Evolutionary conservation across 2,329 filamentous ascomycete genomes (phyloP).

Genomic region (Dactylellina cionopaga): DNA sequence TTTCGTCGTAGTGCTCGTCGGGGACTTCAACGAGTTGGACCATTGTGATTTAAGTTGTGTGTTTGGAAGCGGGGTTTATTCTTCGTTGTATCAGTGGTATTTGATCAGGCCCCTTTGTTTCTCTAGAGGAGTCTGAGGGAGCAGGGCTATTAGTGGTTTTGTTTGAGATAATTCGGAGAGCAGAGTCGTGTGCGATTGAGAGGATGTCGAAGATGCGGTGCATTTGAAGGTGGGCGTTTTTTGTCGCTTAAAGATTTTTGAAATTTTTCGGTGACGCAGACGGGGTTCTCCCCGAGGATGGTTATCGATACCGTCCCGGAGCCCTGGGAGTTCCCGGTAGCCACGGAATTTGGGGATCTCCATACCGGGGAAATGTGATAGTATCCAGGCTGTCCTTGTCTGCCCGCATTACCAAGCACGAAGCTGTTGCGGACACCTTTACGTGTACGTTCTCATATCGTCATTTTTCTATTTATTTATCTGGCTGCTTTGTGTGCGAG

Average conservation of each 20-base stretch:
- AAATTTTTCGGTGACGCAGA: constrained; percentile 51
- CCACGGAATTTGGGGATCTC: background rate
- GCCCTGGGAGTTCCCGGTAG: background rate
- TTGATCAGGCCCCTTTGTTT: too few species aligned
- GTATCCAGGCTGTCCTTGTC: constrained; percentile 25
- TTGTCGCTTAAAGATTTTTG: constrained; percentile 38
- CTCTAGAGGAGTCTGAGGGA: background rate
- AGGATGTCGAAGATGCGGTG: constrained; percentile 7
- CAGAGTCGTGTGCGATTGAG: constrained; percentile 24
- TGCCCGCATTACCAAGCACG: constrained; percentile 34
- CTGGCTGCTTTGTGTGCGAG: background rate
- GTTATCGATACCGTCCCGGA: constrained; percentile 35
- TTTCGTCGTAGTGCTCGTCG: constrained; percentile 88
- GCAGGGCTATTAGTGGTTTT: background rate
- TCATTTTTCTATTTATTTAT: constrained; percentile 1
- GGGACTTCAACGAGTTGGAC: constrained; percentile 97
- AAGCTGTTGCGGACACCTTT: constrained; percentile 33
- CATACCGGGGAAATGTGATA: background rate
- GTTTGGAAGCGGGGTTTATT: background rate
- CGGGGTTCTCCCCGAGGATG: background rate
- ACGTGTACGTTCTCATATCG: constrained; percentile 5
- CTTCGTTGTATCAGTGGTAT: background rate
- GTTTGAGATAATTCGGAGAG: background rate
- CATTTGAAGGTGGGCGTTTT: constrained; percentile 6
- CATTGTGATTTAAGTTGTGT: constrained; percentile 69